phyloP scores from a whole-genome alignment of 1,284 basidiomycete species.

The Trichosporon sp. region DNA sequence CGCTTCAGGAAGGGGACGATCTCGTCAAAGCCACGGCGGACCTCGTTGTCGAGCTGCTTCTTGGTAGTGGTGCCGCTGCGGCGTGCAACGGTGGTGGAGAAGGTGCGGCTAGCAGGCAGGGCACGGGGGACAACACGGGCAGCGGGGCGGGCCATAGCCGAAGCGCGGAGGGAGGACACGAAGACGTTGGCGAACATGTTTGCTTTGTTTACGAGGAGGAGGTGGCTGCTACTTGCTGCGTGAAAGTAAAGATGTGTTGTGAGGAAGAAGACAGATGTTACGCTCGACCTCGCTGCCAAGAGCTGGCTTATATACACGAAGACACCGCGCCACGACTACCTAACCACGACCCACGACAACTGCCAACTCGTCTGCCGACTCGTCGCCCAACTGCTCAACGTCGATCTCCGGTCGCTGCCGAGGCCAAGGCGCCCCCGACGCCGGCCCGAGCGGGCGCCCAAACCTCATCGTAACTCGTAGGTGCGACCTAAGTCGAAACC shows the following conservation, averaged over 20 bases:
- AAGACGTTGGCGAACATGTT: conserved; percentile 7
- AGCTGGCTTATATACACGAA: not conserved
- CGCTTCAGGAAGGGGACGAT: conserved; percentile 10
- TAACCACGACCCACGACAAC: no score
- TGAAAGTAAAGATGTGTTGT: not conserved
- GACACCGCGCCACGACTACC: no score
- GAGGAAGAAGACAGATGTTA: not conserved
- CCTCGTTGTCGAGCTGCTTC: conserved; percentile 3
- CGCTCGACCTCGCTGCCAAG: not conserved
- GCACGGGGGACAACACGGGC: not conserved
- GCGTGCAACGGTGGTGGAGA: not conserved
- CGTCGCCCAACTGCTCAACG: no score
- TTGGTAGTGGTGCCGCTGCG: conserved; percentile 1
- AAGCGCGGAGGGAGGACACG: conserved; percentile 3
- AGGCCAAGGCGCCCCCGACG: not conserved
- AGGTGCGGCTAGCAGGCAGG: not conserved
- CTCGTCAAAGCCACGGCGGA: conserved; percentile 11
- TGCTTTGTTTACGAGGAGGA: not conserved
- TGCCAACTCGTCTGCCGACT: no score
- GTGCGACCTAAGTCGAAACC: no score
- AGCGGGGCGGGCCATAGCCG: not conserved
- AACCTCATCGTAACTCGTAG: not conserved
- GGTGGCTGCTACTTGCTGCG: not conserved
- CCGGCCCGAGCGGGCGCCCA: not conserved
- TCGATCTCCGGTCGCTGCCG: not conserved